Percentiles rank a stretch among this genome's conserved stretches.
Evolutionary conservation across 1,139 yeast species (phyloP).

Genomic region (Candida mesenterica): DNA sequence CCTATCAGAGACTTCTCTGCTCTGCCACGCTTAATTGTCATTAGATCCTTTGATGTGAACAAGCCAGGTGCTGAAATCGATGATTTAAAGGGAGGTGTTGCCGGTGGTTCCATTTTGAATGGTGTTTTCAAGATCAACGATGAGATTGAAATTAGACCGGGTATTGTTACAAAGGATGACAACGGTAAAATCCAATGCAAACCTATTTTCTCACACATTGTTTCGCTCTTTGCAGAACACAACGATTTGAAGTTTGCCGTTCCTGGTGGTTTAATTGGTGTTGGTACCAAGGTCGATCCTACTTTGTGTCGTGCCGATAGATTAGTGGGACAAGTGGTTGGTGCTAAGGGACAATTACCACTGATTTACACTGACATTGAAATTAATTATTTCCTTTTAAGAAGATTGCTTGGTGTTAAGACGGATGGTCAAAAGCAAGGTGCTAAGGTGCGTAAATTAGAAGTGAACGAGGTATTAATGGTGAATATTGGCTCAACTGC

Average conservation of each 20-base stretch:
- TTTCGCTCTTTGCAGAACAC: slow-evolving; percentile 94
- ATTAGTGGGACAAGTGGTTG: slow-evolving; percentile 98
- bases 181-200: slow-evolving; percentile 92
- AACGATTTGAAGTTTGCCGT: slow-evolving; percentile 98
- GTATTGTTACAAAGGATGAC: slow-evolving; percentile 94
- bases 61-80: slow-evolving; percentile 98
- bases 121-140: slow-evolving; percentile 98
- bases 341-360: slow-evolving; percentile 94
- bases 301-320: slow-evolving; percentile 99
- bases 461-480: slow-evolving; percentile 95
- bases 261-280: slow-evolving; percentile 99
- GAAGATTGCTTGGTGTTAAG: slow-evolving; percentile 97
- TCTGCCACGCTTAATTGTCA: slow-evolving; percentile 92
- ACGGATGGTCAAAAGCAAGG: slow-evolving; percentile 94
- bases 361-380: slow-evolving; percentile 96
- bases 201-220: slow-evolving; percentile 92
- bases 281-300: slow-evolving; percentile 98
- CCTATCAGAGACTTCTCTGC: slow-evolving; percentile 95
- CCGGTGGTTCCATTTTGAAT: slow-evolving; percentile 96
- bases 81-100: slow-evolving; percentile 99
- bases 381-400: slow-evolving; percentile 91
- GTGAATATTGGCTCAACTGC: slow-evolving; percentile 99
- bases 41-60: slow-evolving; percentile 97
- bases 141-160: slow-evolving; percentile 98
- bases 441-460: slow-evolving; percentile 93